Percentiles rank a stretch among this genome's conserved stretches.
Conservation (phyloP, 345 rosid species). For the Anacardium occidentale region DNA sequence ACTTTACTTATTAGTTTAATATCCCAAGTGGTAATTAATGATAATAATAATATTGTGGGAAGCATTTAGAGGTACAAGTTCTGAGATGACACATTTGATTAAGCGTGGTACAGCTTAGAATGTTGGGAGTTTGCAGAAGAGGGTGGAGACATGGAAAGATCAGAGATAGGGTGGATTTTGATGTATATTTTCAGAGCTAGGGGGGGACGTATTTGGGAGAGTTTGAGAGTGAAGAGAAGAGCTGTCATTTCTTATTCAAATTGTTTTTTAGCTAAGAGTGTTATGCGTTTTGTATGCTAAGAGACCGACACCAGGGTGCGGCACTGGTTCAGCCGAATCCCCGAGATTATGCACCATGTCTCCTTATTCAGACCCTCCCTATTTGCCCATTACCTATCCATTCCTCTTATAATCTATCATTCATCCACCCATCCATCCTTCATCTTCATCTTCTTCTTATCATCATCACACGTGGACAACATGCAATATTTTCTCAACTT, state of each 20-base stretch:
- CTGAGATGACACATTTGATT: constrained; percentile 9
- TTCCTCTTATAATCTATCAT: background rate
- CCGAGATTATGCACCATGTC: constrained; percentile 46
- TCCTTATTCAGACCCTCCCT: constrained; percentile 14
- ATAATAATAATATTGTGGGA: background rate
- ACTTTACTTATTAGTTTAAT: background rate
- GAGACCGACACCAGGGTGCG: constrained; percentile 56
- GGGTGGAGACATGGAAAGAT: constrained; percentile 24
- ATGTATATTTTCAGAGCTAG: background rate
- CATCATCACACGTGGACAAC: constrained; percentile 26
- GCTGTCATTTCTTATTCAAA: constrained; percentile 40
- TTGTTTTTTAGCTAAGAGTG: constrained; percentile 31
- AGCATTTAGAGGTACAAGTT: background rate
- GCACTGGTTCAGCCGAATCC: constrained; percentile 49
- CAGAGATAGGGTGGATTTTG: constrained; percentile 27
- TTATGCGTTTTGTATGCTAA: constrained; percentile 29
- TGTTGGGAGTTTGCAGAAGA: constrained; percentile 31
- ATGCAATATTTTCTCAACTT: constrained; percentile 25
- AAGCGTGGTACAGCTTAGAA: constrained; percentile 41
- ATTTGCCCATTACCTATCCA: constrained; percentile 24
- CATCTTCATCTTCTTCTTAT: constrained; percentile 23
- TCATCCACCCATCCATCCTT: background rate
- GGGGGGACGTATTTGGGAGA: constrained; percentile 18
- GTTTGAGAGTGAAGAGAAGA: constrained; percentile 15
- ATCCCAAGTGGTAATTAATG: background rate